Conservation (phyloP, 2,329 filamentous ascomycete genomes). For the Aciculosporium take region DNA sequence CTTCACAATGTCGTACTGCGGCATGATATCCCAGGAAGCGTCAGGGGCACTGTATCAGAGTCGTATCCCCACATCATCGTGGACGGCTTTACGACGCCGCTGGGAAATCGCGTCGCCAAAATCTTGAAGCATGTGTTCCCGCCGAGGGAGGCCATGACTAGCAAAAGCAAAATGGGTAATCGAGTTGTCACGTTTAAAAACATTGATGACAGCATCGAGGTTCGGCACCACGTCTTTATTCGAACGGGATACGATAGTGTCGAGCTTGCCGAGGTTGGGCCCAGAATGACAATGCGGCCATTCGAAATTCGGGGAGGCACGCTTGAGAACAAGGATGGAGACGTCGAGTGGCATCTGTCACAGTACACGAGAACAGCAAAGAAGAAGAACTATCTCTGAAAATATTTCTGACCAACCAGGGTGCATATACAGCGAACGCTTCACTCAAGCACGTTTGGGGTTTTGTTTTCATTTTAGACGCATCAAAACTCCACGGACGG, state of each 20-base stretch:
- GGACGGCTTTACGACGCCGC: constrained; percentile 71
- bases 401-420: not conserved
- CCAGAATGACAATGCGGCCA: constrained; percentile 90
- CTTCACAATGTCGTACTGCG: constrained; percentile 86
- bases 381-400: constrained; percentile 53
- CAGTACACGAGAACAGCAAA: constrained; percentile 86
- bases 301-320: constrained; percentile 91
- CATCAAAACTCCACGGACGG: too few species aligned
- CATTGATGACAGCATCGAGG: constrained; percentile 84
- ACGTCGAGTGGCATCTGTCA: constrained; percentile 91
- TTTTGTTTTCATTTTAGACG: not conserved
- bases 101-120: constrained; percentile 74
- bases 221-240: constrained; percentile 73
- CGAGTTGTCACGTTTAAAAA: constrained; percentile 90
- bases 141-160: constrained; percentile 62
- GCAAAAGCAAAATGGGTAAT: constrained; percentile 63
- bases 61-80: constrained; percentile 92
- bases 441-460: not conserved
- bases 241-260: constrained; percentile 82
- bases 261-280: constrained; percentile 78
- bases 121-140: constrained; percentile 91
- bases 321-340: constrained; percentile 85
- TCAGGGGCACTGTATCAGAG: constrained; percentile 79
- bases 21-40: constrained; percentile 79
- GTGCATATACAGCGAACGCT: not conserved